Evolutionary conservation across 306 rosid genomes (phyloP), one percentile per base, ranked within the genome.

Genomic region (Abrus pulchellus): DNA sequence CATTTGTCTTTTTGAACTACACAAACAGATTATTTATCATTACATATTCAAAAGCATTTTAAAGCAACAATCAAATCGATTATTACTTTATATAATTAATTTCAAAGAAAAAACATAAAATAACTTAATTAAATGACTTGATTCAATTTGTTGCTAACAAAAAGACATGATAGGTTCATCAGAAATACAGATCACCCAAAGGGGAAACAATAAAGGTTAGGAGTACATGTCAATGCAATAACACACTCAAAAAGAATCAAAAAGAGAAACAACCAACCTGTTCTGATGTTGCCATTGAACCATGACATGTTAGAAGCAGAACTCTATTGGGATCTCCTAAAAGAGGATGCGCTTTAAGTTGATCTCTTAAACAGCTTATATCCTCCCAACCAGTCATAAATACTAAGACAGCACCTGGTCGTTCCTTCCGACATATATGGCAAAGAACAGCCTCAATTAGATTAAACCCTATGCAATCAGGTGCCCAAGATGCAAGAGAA

Each of bases 381-480:
- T 94, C 98, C 87, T 94, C 98, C 98, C 98, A 94, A 43, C 98
- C 98, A 34, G 98, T 94, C 94, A 94, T 91, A 84, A 94, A 94
- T 76, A 94, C 97, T 81, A 94, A 83, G 74, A 92, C 97, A 75
- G 97, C 98, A 81, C 98, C 98, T 29, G 94, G 87, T 9, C 97
- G 77, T 75, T 94, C 98, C 90, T 94, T 94, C 60, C 98, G 94
- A 84, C 98, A 92, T 84, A 92, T 92, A 83, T 94, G 98, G 80
- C 98, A 94, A 33, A 94, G 84, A 85, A 94, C 92, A 63, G 97
- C 98, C 85, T 94, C 98, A 60, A 94, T 91, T 68, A 94, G 97
- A 91, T 94, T 94, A 85, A 94, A 94, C 68, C 98, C 98, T 5
- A 92, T 92, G 86, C 92, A 88, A 74, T 92, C 97, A 69, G 98